Evolutionary conservation across 768 basidiomycete genomes (phyloP), one percentile per base, ranked within the genome.

Genomic region (Mycena chlorophos): DNA sequence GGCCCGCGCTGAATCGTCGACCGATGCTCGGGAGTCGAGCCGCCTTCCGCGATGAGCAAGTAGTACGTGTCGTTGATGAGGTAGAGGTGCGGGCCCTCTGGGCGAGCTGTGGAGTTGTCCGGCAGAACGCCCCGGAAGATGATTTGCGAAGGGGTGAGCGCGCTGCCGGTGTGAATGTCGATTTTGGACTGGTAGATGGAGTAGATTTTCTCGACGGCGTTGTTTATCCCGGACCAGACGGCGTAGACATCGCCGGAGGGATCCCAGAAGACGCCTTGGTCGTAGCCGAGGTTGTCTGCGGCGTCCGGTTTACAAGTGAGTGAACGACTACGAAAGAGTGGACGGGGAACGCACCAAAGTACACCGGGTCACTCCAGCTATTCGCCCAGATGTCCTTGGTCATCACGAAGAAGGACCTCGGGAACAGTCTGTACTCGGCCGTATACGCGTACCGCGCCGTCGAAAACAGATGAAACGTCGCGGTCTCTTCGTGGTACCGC

Each of bases 21-120:
- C 13, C 69, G 69, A 47, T 76, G 75, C 20, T 67, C 60, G 17
- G 67, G 61, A 20, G 64, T 71, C 6, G 74, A 69, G 1, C 75
- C 74, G 22, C 75, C 73, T 68, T 76, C 74, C 6, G 75, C 75
- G 39, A 75, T 74, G 47, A 76, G 61, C 29, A 76, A 65, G 38
- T 75, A 75, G 52, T 76, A 76, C 5, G 73, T 74, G 2, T 61
- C 63, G 56, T 76, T 70, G 58, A 74, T 68, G 39, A 58, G 60
- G 54, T 76, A 75, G 14, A 76, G 50, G 57, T 76, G 75, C 34
- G 75, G 75, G 28, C 75, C 75, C 60, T 76, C 75, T 4, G 75
- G 75, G 5, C 74, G 65, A n/a, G 72, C 69, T 37, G 58, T 60
- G 2, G 73, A 65, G 34, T 73, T 70, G 37, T 72, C 62, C 8